Base-by-base conservation (phyloP, 495 filamentous ascomycete species). In the Penicillium odoratum region DNA sequence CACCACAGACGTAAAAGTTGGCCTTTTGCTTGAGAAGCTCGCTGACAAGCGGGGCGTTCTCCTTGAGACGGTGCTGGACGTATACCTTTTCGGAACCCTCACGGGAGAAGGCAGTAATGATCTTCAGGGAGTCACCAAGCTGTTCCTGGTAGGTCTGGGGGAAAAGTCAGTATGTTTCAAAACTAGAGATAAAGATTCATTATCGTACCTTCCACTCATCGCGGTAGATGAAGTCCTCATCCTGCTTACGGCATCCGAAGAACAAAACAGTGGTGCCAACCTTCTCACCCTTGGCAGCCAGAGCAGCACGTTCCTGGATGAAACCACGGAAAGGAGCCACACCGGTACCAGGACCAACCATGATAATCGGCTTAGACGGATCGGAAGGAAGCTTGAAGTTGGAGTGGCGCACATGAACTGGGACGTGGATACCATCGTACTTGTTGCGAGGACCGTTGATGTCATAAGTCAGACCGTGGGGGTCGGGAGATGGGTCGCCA, bases 311-410 rank as follows among this genome's bases (percentile, higher is more conserved):
- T 77, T 99, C 94, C 68, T 97, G 93, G 11, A 98, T 83, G 70
- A 99, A 99, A 7, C 84, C 94, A 62, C 94, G 83, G 84, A 99
- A 97, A 13, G 94, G 94, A 10, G 94, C 94, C 45, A 98, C 94
- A 79, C 94, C 94, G 56, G 95, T 97, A 65, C 94, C 94, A 18
- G 94, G 94, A 34, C 94, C 94, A 68, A 99, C 83, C 86, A 97
- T 90, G 71, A 99, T 94, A 59, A 99, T 80, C 21, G 94, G 94
- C 74, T 92, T 93, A 18, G 89, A 83, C 7, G 94, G 93, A 63
- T 99, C 94, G 38, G 93, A 97, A 34, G 94, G 94, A 25, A 99
- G 83, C 76, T 97, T 97, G 85, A 99, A 99, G 78, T 99, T 99
- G 47, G 94, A 99, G 78, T 97, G 92, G 55, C 94, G 90, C 50